Evolutionary conservation across 1,139 yeast genomes (phyloP), one percentile per base, ranked within the genome.

Genomic region (Suzukiozyma palmioleophila): DNA sequence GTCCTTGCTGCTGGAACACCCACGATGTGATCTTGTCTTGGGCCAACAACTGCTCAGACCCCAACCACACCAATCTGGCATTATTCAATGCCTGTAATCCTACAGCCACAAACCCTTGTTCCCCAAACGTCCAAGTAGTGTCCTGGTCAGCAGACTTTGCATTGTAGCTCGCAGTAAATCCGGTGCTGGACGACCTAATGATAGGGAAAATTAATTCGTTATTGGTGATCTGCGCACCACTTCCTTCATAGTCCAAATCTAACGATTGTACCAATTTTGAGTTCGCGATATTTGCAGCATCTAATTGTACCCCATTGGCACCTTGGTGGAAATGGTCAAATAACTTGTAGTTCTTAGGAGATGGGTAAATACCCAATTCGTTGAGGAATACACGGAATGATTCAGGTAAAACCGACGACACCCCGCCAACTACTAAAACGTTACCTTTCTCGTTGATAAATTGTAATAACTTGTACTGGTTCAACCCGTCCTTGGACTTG

Each of bases 51-150:
- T 73, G 69, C 12, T 64, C 64, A 33, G 85, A 73, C 14, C 97
- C 98, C 12, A 84, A 53, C 96, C 97, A 89, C 11, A 77, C 60
- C 35, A 81, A 72, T 52, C 99, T 80, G 2, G 95, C 87, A 54
- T 87, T 88, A 57, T 77, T 76, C 44, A 81, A 69, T 33, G 84
- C 85, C 67, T 94, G 98, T 54, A 88, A 76, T 1, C 81, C 94
- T n/a, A 81, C 95, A 18, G 82, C 78, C 41, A 86, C 58, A 57
- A 70, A 80, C 11, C 88, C 88, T 63, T 90, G 95, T 38, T 79
- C 70, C 22, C 98, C 98, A 36, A 81, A 68, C 9, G 87, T 81
- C 96, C 97, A 94, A 8, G 75, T 60, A 22, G 71, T 70, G 26
- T 81, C 84, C 27, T 56, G 51, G 12, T 60, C 60, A 37, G 65